Evolutionary conservation across 163 green algal genomes (phyloP).

Genomic region (Chloromonas sp.): DNA sequence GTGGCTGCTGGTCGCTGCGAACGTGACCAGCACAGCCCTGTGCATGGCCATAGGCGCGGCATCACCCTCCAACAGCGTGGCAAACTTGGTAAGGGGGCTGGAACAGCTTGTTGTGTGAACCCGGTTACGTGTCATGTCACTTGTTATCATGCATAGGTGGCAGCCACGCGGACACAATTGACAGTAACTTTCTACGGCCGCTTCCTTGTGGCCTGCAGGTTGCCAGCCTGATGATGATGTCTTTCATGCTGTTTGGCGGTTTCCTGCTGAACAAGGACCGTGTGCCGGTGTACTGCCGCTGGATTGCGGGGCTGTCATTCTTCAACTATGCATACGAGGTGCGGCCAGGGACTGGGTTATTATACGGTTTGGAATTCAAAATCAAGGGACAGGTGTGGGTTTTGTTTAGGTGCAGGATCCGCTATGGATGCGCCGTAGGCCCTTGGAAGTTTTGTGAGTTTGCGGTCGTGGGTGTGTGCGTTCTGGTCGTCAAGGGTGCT

Average conservation of each 20-base stretch:
- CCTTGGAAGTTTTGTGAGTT: no score
- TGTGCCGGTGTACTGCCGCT: conserved; percentile 38
- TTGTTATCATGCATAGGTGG: no score
- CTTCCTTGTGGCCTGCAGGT: neutral
- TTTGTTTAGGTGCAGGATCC: no score
- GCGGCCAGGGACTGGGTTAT: neutral
- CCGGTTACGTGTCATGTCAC: no score
- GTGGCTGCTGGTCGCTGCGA: conserved; percentile 48
- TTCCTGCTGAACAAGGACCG: conserved; percentile 65
- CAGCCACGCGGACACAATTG: no score
- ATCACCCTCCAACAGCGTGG: conserved; percentile 45
- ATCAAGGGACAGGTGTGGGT: no score
- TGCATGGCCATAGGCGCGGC: conserved; percentile 50
- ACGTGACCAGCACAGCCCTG: conserved; percentile 49
- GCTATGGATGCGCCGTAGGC: no score
- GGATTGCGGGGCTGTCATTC: conserved; percentile 34
- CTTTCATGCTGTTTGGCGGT: conserved; percentile 61
- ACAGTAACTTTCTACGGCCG: no score
- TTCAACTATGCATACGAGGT: conserved; percentile 65
- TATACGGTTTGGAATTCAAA: no score
- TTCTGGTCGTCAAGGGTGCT: no score
- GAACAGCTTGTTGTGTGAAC: no score
- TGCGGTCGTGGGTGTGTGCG: no score
- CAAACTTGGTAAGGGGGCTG: conserved; percentile 47
- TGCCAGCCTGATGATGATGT: conserved; percentile 41